These are phyloP conservation scores for Saccharomycopsis crataegensis DNA, from an alignment of 1,139 yeast genomes.

Conservation along the genomic window DNA sequence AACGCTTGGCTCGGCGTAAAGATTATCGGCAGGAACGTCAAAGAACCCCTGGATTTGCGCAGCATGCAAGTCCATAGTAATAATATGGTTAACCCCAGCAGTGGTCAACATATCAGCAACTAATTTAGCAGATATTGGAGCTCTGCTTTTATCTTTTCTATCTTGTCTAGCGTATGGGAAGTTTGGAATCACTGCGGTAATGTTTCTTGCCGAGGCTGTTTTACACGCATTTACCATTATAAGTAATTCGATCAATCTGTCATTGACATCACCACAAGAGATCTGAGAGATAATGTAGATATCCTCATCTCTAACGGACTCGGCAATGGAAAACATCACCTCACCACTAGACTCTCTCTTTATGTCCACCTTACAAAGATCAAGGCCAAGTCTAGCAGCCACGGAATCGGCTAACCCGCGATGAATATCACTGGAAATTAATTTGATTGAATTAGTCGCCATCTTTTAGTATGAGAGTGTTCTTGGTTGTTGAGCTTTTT, in stretches of 20 bases:
- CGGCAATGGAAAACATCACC: slow-evolving; percentile 87
- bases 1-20: slow-evolving; percentile 93
- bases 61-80: slow-evolving; percentile 96
- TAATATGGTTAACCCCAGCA: slow-evolving; percentile 95
- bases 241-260: slow-evolving; percentile 76
- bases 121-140: slow-evolving; percentile 94
- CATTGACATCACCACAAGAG: slow-evolving; percentile 77
- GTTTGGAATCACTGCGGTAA: slow-evolving; percentile 91
- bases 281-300: slow-evolving; percentile 82
- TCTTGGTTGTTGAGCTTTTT: background rate
- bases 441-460: slow-evolving; percentile 82
- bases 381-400: slow-evolving; percentile 43
- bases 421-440: slow-evolving; percentile 84
- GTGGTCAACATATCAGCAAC: slow-evolving; percentile 94
- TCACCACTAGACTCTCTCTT: slow-evolving; percentile 70
- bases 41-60: slow-evolving; percentile 97
- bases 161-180: slow-evolving; percentile 98
- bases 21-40: slow-evolving; percentile 90
- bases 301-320: slow-evolving; percentile 95
- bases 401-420: slow-evolving; percentile 83
- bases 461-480: slow-evolving; percentile 27
- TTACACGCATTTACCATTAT: slow-evolving; percentile 94
- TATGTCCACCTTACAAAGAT: slow-evolving; percentile 35
- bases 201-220: slow-evolving; percentile 90
- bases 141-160: slow-evolving; percentile 91